Evolutionary conservation across 2,329 filamentous ascomycete species (phyloP).

Genomic region (Fusarium sterilihyphosum): DNA sequence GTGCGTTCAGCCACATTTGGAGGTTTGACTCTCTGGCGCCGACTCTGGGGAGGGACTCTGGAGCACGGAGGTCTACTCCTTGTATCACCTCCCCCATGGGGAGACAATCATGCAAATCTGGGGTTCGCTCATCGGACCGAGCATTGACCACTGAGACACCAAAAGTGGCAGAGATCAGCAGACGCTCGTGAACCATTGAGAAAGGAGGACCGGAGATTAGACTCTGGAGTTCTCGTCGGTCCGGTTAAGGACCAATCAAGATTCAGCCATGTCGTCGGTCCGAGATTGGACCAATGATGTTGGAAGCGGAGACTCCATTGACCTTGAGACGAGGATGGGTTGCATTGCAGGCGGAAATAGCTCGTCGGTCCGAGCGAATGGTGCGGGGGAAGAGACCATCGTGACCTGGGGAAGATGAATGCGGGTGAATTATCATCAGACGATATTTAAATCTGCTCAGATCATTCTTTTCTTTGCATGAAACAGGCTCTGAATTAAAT

Average conservation of each 20-base stretch:
- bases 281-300: slow-evolving; percentile 18
- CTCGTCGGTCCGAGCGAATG: slow-evolving; percentile 24
- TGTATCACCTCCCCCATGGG: slow-evolving; percentile 17
- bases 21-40: neutral
- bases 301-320: neutral
- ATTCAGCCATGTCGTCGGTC: neutral
- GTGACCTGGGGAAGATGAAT: slow-evolving; percentile 1
- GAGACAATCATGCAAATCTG: slow-evolving; percentile 9
- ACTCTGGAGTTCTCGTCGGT: slow-evolving; percentile 7
- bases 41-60: neutral
- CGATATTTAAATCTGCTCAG: neutral
- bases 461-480: neutral
- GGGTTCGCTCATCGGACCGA: slow-evolving; percentile 23
- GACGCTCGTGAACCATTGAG: neutral
- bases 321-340: neutral
- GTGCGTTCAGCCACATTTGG: neutral
- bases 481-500: neutral
- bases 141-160: neutral
- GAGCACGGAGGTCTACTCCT: too few relatives aligned
- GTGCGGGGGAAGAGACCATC: neutral
- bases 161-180: neutral
- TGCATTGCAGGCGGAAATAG: too few relatives aligned
- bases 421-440: neutral
- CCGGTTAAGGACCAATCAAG: slow-evolving; percentile 26
- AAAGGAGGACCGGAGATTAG: neutral